Base-by-base conservation (phyloP, 129 eudicot species). In the Flaveria linearis region DNA sequence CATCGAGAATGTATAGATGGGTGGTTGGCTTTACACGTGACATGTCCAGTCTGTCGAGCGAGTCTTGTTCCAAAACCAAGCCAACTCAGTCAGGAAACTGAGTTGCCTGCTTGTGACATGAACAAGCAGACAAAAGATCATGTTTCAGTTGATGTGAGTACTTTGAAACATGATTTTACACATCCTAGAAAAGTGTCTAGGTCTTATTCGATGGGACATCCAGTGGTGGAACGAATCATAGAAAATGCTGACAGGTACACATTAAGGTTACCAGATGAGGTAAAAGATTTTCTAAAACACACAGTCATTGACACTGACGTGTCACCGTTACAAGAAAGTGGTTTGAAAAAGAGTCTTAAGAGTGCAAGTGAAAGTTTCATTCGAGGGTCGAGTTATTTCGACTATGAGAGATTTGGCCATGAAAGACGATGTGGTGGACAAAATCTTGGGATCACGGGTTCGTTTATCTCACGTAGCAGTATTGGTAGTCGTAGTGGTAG, bases 21-120 rank as follows among this genome's bases (percentile, higher is more conserved):
- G 47, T 88, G 93, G 93, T 57, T 88, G 28, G 76, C 46, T 3
- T 73, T 75, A n/a, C 87, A 63, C 2, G 79, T 86, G 36, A 86
- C 90, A 0, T 88, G 93, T 47, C 93, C 93, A 5, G 84, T 88
- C 39, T 88, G 90, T 71, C 84, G 85, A 2, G 82, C 90, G 3
- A 80, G 72, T 61, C 83, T 88, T 36, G 76, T 70, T 49, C 84
- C 82, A 0, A 69, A 65, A 26, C 76, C 85, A 6, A 68, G 39
- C 0, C 69, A 58, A 51, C 63, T 42, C 47, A 18, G 61, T 30
- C 14, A 26, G 4, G 5, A 72, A 10, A n/a, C 58, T 0, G 70
- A 41, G 45, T 13, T 66, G 18, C 23, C 30, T 20, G 30, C 41
- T 36, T 36, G 50, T 56, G 53, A 43, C 64, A 43, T 15, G 15